Conservation (phyloP, 192 early-diverging fungal genomes). For the Chytriomyces confervae region DNA sequence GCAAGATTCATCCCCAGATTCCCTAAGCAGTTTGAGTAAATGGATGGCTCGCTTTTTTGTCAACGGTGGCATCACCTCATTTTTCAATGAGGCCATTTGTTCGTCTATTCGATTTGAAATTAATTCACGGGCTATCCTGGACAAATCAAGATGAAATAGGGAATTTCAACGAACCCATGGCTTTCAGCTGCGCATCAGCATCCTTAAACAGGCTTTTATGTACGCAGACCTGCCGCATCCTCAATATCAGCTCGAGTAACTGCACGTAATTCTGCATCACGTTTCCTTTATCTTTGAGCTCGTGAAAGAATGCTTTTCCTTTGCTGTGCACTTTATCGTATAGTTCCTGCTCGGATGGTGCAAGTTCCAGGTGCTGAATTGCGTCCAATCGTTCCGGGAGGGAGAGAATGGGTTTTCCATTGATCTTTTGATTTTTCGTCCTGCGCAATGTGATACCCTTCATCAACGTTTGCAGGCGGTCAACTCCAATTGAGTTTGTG, state of each 20-base stretch:
- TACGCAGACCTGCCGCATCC: constrained; percentile 54
- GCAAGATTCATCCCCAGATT: constrained; percentile 58
- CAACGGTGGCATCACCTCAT: constrained; percentile 38
- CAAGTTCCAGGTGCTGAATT: constrained; percentile 43
- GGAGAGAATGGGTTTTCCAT: constrained; percentile 80
- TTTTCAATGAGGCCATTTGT: constrained; percentile 21
- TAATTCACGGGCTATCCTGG: background rate
- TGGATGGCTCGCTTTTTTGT: constrained; percentile 45
- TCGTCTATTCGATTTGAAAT: background rate
- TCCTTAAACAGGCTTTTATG: constrained; percentile 51
- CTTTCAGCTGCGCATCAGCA: constrained; percentile 37
- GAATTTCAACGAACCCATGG: constrained; percentile 1
- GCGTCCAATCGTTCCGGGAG: constrained; percentile 65
- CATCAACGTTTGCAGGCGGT: constrained; percentile 65
- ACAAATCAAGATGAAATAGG: background rate
- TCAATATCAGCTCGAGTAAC: constrained; percentile 55
- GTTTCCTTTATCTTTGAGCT: constrained; percentile 29
- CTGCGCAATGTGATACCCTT: constrained; percentile 80
- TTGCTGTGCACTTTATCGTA: constrained; percentile 52
- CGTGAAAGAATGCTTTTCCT: constrained; percentile 42
- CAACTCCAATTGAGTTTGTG: constrained; percentile 40
- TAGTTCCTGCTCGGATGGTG: constrained; percentile 43
- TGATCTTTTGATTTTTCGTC: constrained; percentile 79
- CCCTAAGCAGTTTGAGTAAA: constrained; percentile 41
- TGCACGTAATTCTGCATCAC: constrained; percentile 54